Evolutionary conservation across 2,329 filamentous ascomycete genomes (phyloP).

Genomic region (Orbilia blumenaviensis): DNA sequence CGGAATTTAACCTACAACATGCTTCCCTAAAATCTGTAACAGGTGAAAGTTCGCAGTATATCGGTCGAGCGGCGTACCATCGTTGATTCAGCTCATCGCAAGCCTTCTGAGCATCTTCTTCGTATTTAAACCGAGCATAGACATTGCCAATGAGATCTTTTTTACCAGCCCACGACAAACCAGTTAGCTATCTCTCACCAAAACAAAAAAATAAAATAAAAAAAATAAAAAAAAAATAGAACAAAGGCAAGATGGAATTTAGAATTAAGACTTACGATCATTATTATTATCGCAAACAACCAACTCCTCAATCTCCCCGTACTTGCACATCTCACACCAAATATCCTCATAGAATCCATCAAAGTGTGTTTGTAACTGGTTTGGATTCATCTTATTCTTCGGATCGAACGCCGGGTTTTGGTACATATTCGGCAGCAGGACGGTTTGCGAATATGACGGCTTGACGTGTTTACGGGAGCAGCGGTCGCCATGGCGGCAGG

Average conservation of each 20-base stretch:
- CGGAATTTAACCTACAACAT: constrained; percentile 91
- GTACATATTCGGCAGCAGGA: constrained; percentile 98
- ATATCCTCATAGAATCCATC: constrained; percentile 99
- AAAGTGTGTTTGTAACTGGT: constrained; percentile 98
- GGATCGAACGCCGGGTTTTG: constrained; percentile 98
- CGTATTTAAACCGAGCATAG: constrained; percentile 99
- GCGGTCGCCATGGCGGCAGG: constrained; percentile 96
- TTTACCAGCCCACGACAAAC: neutral
- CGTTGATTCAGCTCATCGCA: constrained; percentile 93
- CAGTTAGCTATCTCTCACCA: neutral
- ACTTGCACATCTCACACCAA: constrained; percentile 99
- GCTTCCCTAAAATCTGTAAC: constrained; percentile 98
- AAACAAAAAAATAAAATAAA: neutral
- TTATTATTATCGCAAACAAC: constrained; percentile 99
- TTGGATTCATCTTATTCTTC: constrained; percentile 95
- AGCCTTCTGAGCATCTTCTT: constrained; percentile 90
- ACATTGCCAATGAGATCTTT: constrained; percentile 98
- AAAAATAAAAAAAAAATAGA: too few species aligned
- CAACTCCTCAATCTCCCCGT: constrained; percentile 94
- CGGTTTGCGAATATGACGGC: constrained; percentile 95
- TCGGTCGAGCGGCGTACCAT: constrained; percentile 96
- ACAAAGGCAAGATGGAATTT: too few species aligned
- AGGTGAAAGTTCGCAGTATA: constrained; percentile 96
- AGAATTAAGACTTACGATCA: constrained; percentile 73
- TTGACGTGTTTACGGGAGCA: constrained; percentile 99